These are phyloP conservation scores for Solanum acaule DNA, from an alignment of 257 asterid species.

Conservation along the genomic window DNA sequence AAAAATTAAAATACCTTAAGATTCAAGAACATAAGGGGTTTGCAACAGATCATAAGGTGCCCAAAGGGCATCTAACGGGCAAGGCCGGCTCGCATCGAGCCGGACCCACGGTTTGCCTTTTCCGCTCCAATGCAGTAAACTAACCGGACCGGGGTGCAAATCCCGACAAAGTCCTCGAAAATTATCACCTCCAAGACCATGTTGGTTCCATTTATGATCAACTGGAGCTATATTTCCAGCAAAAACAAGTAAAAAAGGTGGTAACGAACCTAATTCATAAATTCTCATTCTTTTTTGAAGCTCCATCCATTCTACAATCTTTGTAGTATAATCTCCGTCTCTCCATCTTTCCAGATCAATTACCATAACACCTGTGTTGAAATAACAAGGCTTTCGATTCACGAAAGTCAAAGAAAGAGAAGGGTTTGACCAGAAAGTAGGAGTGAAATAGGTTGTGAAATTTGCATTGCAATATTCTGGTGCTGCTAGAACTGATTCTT, in stretches of 20 bases:
- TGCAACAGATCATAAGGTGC: conserved; percentile 37
- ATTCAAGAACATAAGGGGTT: conserved; percentile 18
- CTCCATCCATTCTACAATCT: conserved; percentile 37
- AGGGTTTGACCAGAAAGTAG: conserved; percentile 32
- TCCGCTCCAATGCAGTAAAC: conserved; percentile 43
- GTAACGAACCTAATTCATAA: conserved; percentile 32
- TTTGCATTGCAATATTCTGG: conserved; percentile 39
- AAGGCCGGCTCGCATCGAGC: conserved; percentile 26
- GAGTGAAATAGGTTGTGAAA: conserved; percentile 28
- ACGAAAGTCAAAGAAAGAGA: conserved; percentile 23
- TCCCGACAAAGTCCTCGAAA: conserved; percentile 29
- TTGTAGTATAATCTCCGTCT: conserved; percentile 17
- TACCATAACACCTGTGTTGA: conserved; percentile 39
- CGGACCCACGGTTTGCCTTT: conserved; percentile 46
- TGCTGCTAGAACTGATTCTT: conserved; percentile 21
- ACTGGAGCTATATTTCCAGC: conserved; percentile 36
- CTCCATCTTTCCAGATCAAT: conserved; percentile 33
- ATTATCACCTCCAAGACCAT: conserved; percentile 37
- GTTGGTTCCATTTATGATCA: conserved; percentile 38
- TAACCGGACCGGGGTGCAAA: conserved; percentile 33
- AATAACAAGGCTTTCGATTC: conserved; percentile 24
- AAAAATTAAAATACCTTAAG: conserved; percentile 4
- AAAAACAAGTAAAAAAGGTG: conserved; percentile 35
- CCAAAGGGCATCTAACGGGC: conserved; percentile 46
- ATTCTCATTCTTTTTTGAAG: conserved; percentile 35